Evolutionary conservation across 768 basidiomycete genomes (phyloP).

Genomic region (Botryobasidium botryosum): DNA sequence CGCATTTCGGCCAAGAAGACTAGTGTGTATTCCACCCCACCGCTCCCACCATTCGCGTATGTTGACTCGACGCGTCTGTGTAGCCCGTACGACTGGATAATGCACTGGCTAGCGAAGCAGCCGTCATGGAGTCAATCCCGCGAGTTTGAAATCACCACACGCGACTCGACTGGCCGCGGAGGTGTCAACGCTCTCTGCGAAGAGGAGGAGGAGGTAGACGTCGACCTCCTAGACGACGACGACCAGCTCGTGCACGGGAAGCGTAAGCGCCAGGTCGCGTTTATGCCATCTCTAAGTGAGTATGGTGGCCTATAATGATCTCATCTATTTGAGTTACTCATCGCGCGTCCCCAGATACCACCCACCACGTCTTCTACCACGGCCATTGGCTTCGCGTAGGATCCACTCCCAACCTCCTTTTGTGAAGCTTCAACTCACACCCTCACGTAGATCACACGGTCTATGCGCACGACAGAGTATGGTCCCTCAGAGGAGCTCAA

Average conservation of each 20-base stretch:
- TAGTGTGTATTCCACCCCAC: slow-evolving; percentile 10
- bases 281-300: slow-evolving; percentile 38
- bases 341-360: slow-evolving; percentile 38
- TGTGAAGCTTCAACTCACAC: too few species aligned
- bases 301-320: neutral
- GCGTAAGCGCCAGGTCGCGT: slow-evolving; percentile 61
- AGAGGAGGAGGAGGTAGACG: slow-evolving; percentile 47
- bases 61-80: neutral
- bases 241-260: slow-evolving; percentile 46
- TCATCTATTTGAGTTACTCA: neutral
- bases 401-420: too few species aligned
- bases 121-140: slow-evolving; percentile 78
- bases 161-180: slow-evolving; percentile 43
- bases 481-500: slow-evolving; percentile 47
- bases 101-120: slow-evolving; percentile 81
- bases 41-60: neutral
- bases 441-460: too few species aligned
- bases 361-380: slow-evolving; percentile 78
- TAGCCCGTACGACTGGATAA: slow-evolving; percentile 14
- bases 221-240: slow-evolving; percentile 29
- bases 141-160: slow-evolving; percentile 77
- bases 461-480: slow-evolving; percentile 26
- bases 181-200: slow-evolving; percentile 43
- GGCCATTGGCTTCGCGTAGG: slow-evolving; percentile 75
- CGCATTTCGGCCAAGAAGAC: slow-evolving; percentile 76